A percentile compares a stretch with the other conserved stretches of the same genome.
These are phyloP conservation scores for Irpex sp. DNA, from an alignment of 1,284 basidiomycete genomes.

Conservation along the genomic window DNA sequence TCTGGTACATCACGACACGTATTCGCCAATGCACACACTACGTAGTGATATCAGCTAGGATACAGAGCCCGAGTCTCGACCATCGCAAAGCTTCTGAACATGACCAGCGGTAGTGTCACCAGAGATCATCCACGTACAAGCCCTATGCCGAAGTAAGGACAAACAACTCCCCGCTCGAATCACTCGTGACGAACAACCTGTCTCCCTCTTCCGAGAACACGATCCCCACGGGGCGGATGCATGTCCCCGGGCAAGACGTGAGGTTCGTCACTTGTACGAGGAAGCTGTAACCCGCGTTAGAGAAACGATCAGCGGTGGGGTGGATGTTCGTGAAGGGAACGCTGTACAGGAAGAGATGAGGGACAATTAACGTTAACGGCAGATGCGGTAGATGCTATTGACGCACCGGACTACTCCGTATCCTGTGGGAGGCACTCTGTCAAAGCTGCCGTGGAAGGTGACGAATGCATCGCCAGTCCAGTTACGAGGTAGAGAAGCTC, in stretches of 20 bases:
- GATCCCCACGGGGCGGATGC: slow-evolving; percentile 14
- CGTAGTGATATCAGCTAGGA: neutral
- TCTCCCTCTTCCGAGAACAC: slow-evolving; percentile 9
- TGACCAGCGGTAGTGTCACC: too few species aligned
- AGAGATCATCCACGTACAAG: neutral
- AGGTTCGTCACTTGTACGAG: slow-evolving; percentile 11
- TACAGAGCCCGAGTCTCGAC: too few species aligned
- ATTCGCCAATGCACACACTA: neutral
- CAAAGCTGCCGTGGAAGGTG: slow-evolving; percentile 26
- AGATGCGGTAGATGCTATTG: neutral
- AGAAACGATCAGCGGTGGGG: slow-evolving; percentile 3
- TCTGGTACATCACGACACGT: neutral
- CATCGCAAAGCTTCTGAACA: too few species aligned
- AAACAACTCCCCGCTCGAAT: slow-evolving; percentile 11
- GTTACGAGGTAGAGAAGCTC: slow-evolving; percentile 24
- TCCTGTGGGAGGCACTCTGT: slow-evolving; percentile 30
- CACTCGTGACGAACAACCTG: slow-evolving; percentile 11
- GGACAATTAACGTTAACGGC: neutral
- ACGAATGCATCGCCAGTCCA: slow-evolving; percentile 29
- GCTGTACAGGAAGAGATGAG: neutral
- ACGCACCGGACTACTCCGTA: slow-evolving; percentile 40
- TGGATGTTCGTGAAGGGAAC: slow-evolving; percentile 6
- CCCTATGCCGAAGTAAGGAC: neutral
- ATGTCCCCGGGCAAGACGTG: slow-evolving; percentile 10
- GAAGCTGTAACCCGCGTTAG: slow-evolving; percentile 5